Evolutionary conservation across 2,329 filamentous ascomycete genomes (phyloP).

Genomic region (Pseudocercospora macadamiae): DNA sequence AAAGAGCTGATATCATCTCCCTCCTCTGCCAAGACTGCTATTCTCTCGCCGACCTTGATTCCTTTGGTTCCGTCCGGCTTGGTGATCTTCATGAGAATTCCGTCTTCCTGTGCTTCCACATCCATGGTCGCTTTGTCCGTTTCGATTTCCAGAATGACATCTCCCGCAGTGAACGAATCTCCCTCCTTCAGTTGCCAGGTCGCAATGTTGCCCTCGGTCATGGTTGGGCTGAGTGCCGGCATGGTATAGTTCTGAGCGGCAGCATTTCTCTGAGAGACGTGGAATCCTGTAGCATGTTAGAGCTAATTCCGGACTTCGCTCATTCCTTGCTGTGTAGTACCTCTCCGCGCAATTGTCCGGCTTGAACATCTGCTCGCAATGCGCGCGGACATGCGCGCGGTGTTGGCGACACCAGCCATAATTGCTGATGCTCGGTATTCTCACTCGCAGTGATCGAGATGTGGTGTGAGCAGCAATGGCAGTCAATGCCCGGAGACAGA

Average conservation of each 20-base stretch:
- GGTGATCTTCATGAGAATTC: slow-evolving; percentile 81
- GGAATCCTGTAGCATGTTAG: slow-evolving; percentile 30
- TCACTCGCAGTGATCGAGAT: neutral
- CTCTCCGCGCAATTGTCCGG: slow-evolving; percentile 29
- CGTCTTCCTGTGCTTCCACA: slow-evolving; percentile 89
- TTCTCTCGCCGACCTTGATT: slow-evolving; percentile 76
- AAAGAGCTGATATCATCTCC: slow-evolving; percentile 77
- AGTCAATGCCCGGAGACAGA: too few species aligned
- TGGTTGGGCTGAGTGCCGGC: slow-evolving; percentile 88
- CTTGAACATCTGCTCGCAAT: slow-evolving; percentile 34
- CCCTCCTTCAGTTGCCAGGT: slow-evolving; percentile 87
- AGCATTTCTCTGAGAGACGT: slow-evolving; percentile 43
- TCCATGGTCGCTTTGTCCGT: slow-evolving; percentile 96
- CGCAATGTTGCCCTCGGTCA: slow-evolving; percentile 90
- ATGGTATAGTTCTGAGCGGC: slow-evolving; percentile 88
- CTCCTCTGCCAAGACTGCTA: slow-evolving; percentile 79
- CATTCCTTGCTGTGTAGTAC: slow-evolving; percentile 20
- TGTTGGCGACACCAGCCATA: slow-evolving; percentile 36
- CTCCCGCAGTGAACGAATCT: slow-evolving; percentile 77
- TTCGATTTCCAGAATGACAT: slow-evolving; percentile 89
- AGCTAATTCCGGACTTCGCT: neutral
- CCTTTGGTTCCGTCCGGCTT: slow-evolving; percentile 72
- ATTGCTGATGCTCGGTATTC: slow-evolving; percentile 21
- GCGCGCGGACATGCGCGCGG: slow-evolving; percentile 34
- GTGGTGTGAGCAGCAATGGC: slow-evolving; percentile 20